Conservation (phyloP, 345 rosid genomes). For the Gossypium turneri region DNA sequence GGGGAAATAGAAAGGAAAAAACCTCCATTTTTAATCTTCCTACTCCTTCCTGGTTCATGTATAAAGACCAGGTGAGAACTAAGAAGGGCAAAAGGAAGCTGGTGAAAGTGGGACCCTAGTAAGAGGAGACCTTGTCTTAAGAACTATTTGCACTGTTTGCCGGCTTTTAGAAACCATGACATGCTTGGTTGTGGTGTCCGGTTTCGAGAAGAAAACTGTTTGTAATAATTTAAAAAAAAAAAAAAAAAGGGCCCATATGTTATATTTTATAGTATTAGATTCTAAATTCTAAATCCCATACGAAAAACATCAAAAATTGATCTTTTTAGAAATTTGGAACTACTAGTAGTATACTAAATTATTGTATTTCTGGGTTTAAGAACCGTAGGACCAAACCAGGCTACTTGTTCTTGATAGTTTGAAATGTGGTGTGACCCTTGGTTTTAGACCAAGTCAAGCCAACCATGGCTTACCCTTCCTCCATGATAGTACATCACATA, state of each 20-base stretch:
- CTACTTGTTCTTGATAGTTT: too few species aligned
- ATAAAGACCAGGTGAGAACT: neutral
- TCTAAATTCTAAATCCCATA: too few species aligned
- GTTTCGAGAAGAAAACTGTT: neutral
- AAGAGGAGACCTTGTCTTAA: conserved; percentile 9
- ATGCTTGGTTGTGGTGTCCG: neutral
- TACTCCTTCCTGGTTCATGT: neutral
- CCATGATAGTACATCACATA: too few species aligned
- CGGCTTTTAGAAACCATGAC: conserved; percentile 10
- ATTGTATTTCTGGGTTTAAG: too few species aligned
- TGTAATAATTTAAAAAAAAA: neutral
- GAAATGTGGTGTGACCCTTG: too few species aligned
- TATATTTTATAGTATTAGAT: neutral
- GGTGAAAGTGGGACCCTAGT: conserved; percentile 7
- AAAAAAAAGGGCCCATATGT: neutral
- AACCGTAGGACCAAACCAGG: too few species aligned
- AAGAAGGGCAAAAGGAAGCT: neutral
- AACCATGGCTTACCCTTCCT: too few species aligned
- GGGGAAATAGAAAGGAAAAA: neutral
- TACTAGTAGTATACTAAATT: too few species aligned
- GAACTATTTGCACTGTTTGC: neutral
- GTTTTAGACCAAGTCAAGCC: too few species aligned
- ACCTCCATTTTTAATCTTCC: neutral
- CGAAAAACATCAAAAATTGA: too few species aligned
- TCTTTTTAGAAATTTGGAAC: too few species aligned